phyloP scores from a whole-genome alignment of 2,329 filamentous ascomycete species.

The Dothidotthia symphoricarpi region DNA sequence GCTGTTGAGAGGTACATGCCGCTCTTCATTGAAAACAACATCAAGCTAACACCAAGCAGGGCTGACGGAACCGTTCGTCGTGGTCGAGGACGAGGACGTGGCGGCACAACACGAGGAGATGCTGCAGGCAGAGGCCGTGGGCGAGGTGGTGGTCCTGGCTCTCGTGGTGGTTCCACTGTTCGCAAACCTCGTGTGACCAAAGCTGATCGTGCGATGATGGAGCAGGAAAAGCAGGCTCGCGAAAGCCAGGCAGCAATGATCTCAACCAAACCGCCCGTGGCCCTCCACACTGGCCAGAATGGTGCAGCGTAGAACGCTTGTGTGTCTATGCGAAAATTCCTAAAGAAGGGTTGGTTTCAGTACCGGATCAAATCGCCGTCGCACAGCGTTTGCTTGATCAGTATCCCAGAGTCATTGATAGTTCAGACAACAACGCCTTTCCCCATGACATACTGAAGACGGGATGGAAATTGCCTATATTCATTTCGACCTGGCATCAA shows the following conservation, averaged over 20 bases:
- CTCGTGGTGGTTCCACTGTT: slow-evolving; percentile 69
- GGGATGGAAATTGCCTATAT: too few relatives aligned
- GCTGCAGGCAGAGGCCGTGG: slow-evolving; percentile 45
- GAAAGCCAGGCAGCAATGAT: slow-evolving; percentile 52
- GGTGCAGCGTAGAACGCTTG: slow-evolving; percentile 9
- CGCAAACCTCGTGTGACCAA: slow-evolving; percentile 86
- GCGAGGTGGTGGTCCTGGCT: slow-evolving; percentile 61
- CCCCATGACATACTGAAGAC: too few relatives aligned
- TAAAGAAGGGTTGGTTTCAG: neutral
- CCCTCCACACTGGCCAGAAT: slow-evolving; percentile 12
- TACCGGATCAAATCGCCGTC: too few relatives aligned
- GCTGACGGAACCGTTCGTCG: slow-evolving; percentile 72
- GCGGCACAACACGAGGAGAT: slow-evolving; percentile 47
- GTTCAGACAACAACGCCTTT: too few relatives aligned
- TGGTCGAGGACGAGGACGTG: slow-evolving; percentile 57
- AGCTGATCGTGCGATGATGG: slow-evolving; percentile 75
- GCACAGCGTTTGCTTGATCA: too few relatives aligned
- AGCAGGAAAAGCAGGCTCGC: slow-evolving; percentile 75
- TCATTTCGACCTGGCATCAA: too few relatives aligned
- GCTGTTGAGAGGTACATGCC: slow-evolving; percentile 58
- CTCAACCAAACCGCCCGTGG: slow-evolving; percentile 23
- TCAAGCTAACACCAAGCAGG: slow-evolving; percentile 49
- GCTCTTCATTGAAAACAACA: neutral
- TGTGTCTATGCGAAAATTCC: neutral
- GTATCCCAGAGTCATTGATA: too few relatives aligned